Base-by-base conservation (phyloP, 148 eudicot genomes). In the Rheum nobile region DNA sequence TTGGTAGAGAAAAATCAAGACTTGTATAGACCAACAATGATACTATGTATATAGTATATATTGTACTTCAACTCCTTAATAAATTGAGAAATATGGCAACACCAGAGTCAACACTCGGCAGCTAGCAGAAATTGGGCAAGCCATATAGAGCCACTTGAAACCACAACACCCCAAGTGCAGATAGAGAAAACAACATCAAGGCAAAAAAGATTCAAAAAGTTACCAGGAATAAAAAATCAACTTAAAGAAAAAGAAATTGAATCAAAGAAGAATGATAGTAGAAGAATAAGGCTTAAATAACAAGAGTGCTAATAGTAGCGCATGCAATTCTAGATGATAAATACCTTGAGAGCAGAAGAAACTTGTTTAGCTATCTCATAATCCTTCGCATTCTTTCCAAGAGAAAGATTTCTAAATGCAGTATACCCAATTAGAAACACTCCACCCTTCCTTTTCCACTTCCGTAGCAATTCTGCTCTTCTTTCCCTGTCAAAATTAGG, bases 361-460 rank as follows among this genome's bases (percentile, higher is more conserved):
- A 95, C 86, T 77, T 90, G 89, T 80, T 74, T 79, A 38, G 93
- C 95, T 75, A 85, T 47, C 42, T 86, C 81, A 46, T 77, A 86
- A 78, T 90, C 91, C 79, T 91, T 95, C 17, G 82, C 72, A 79
- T 90, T 83, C 80, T 90, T 95, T 72, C 89, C 96, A 48, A 91
- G 83, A 37, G 91, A 84, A 55, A 88, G 81, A 78, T 87, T 90
- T 67, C 98, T 83, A 79, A 91, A 95, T 73, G 97, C 77, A 73
- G 83, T 37, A 80, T 95, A 95, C 32, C 98, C 96, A 75, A 95
- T 91, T 76, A 95, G 77, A 78, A 95, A 90, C 12, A 95, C 85
- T 35, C 98, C 98, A 44, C 98, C 98, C 76, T 95, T 95, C 37
- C 71, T 78, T 81, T 90, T 91, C 98, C 98, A 95, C 82, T 95